phyloP scores from a whole-genome alignment of 306 rosid genomes.

The Pterocarpus macrocarpus region DNA sequence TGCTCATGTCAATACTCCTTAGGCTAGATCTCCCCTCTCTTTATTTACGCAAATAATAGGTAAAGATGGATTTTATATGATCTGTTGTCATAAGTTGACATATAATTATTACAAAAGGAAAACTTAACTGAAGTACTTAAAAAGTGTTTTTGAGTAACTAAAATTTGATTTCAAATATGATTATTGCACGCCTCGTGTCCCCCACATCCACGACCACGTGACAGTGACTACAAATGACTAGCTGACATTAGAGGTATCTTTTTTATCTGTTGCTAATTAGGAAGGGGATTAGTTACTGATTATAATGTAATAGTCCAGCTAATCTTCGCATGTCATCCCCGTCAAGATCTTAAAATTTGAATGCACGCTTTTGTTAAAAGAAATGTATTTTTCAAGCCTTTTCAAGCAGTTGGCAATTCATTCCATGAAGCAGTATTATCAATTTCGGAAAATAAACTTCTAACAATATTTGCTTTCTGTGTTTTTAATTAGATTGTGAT shows the following conservation, averaged over 20 bases:
- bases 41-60: not conserved
- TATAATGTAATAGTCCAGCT: conserved; percentile 28
- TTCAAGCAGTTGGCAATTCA: too few species aligned
- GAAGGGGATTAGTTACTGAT: not conserved
- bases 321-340: not conserved
- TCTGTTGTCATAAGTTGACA: not conserved
- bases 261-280: not conserved
- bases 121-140: not conserved
- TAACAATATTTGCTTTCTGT: too few species aligned
- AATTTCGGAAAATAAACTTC: too few species aligned
- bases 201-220: conserved; percentile 55
- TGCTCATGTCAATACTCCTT: too few species aligned
- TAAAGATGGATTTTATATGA: not conserved
- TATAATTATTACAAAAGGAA: not conserved
- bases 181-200: conserved; percentile 2
- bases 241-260: conserved; percentile 22
- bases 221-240: conserved; percentile 43
- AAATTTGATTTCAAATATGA: not conserved
- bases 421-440: too few species aligned
- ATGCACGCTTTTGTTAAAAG: not conserved
- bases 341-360: not conserved
- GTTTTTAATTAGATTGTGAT: too few species aligned
- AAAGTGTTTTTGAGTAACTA: not conserved
- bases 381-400: too few species aligned
- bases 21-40: not conserved